phyloP scores from a whole-genome alignment of 257 asterid species.

The Asclepias syriaca region DNA sequence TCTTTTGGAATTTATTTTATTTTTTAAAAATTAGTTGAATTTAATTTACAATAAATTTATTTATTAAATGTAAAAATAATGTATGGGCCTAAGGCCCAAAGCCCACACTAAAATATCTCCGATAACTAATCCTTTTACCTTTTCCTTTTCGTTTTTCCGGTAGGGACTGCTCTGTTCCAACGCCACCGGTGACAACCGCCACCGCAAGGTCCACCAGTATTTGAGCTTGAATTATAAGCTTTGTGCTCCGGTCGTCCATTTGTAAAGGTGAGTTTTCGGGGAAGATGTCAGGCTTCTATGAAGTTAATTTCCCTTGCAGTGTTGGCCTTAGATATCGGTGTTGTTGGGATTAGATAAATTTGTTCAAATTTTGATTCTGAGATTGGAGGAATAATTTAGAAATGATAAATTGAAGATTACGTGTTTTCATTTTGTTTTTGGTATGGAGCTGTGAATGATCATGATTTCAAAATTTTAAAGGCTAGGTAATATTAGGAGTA shows the following conservation, averaged over 20 bases:
- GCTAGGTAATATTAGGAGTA: constrained; percentile 1
- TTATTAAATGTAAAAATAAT: no score
- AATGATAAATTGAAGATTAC: background rate
- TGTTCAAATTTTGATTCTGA: background rate
- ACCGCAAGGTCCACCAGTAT: background rate
- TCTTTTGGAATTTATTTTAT: background rate
- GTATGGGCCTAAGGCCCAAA: background rate
- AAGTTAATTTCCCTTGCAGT: background rate
- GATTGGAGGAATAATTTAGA: background rate
- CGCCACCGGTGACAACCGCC: background rate
- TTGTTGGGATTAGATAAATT: background rate
- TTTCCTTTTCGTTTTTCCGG: background rate
- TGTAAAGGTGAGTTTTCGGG: background rate
- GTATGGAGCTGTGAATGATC: background rate
- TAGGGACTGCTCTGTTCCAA: background rate
- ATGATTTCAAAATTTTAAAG: background rate
- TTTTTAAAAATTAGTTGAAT: no score
- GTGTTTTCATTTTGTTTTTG: background rate
- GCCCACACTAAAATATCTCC: background rate
- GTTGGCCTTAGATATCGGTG: background rate
- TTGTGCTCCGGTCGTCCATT: background rate
- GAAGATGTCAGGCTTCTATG: background rate
- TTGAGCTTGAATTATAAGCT: background rate
- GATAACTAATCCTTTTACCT: background rate
- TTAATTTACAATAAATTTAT: no score